Base-by-base conservation (phyloP, 352 stramenopile genomes). In the Globisporangium parvum region DNA sequence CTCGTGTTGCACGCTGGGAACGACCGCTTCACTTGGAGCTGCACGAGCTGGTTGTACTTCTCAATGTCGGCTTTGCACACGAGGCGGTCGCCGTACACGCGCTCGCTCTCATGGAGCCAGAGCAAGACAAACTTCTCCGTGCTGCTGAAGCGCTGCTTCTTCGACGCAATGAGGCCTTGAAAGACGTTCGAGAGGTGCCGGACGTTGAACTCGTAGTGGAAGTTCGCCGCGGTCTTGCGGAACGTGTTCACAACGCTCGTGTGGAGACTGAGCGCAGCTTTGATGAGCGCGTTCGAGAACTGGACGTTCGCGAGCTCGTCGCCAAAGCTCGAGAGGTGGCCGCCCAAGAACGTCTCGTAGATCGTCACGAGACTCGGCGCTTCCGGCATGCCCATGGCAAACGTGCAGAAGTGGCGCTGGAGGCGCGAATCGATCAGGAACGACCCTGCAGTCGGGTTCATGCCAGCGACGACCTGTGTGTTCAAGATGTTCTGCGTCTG, bases 171-270 rank as follows among this genome's bases (percentile, higher is more conserved):
- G 21, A 98, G 70, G 5, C 95, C 95, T 66, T 98, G 95, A 66
- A 98, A 98, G 0, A 98, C 90, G 57, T 98, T 98, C 37, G 80
- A 95, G 28, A 98, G 76, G 64, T 98, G 89, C 6, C 95, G 88
- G 44, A 98, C 96, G 52, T 98, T 98, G 67, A 98, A 98, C 71
- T 98, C 93, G 71, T 98, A 98, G 75, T 98, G 95, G 62, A 98
- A 98, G 61, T 98, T 98, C 6, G 84, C 81, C 4, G 95, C 94
- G 0, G 93, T 98, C 65, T 98, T 98, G n/a, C 88, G 77, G 69
- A 98, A 95, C 14, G 87, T 97, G 41, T 87, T 76, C 18, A 91
- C 80, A 24, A 98, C 88, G 28, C 84, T 88, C 42, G 79, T 80
- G 58, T 98, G 95, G 15, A 98, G 69, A 37, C 83, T 94, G 35